Evolutionary conservation across 805 yeast species (phyloP), one percentile per base, ranked within the genome.

Genomic region (Yueomyces sp.): DNA sequence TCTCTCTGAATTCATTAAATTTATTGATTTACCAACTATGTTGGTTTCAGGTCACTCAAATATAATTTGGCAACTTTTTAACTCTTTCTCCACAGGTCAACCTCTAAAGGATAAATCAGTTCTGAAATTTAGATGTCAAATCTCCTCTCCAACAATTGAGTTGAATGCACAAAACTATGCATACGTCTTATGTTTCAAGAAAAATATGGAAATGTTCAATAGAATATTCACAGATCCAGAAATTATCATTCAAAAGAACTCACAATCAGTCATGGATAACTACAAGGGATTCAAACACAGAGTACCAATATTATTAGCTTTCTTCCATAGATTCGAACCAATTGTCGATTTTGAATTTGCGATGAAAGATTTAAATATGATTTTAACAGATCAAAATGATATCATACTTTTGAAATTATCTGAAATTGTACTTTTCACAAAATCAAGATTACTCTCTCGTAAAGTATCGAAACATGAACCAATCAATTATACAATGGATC

Each of bases 61-160:
- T 45, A 36, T 65, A 19, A 47, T 65, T 2, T 66, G 63, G 36
- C 72, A 56, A 61, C 45, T 52, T 58, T 40, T 54, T 56, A 19
- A 52, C 42, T 44, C 49, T 36, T 29, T 45, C 3, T 47, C 52
- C 5, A 43, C 48, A 1, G 50, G 62, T 3, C 53, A 60, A 31
- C 64, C 73, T 0, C 53, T 67, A 28, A 31, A 8, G 11, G 26
- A 34, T 9, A 5, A 34, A 11, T 44, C 62, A 2, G 60, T 60
- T 5, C 40, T 69, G 2, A 60, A 65, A 12, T 66, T 67, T 27
- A 34, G 26, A 34, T 5, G 37, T 34, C 70, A 68, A 41, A 40
- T 70, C 2, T 62, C 74, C 2, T 71, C 72, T 1, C 66, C 74
- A n/a, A 62, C 67, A 1, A 38, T 70, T n/a, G 77, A 73, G 47